Percentiles rank a stretch among this genome's conserved stretches.
Evolutionary conservation across 2,329 filamentous ascomycete species (phyloP).

Genomic region (Ophiosphaerella korrae): DNA sequence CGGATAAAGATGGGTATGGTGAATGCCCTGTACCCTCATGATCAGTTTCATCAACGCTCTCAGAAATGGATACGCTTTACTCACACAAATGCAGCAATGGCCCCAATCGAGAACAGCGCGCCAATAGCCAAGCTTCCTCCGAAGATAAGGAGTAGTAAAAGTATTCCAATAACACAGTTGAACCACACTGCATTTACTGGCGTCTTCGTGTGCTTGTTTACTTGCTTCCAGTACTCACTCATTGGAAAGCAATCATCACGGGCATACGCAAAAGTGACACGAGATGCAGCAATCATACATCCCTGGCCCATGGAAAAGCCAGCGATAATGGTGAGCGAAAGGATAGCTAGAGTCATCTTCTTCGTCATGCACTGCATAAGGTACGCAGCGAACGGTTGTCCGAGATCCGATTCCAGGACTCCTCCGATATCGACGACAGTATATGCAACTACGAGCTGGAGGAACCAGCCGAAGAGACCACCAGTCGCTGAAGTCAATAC

Average conservation of each 20-base stretch:
- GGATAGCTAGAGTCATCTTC: slow-evolving; percentile 65
- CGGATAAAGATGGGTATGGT: slow-evolving; percentile 64
- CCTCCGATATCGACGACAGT: slow-evolving; percentile 68
- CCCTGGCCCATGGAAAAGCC: slow-evolving; percentile 75
- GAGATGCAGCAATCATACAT: slow-evolving; percentile 70
- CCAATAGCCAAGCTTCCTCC: slow-evolving; percentile 66
- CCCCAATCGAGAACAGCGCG: slow-evolving; percentile 72
- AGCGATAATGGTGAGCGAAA: slow-evolving; percentile 69
- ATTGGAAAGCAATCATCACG: slow-evolving; percentile 72
- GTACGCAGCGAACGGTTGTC: slow-evolving; percentile 74
- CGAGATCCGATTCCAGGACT: slow-evolving; percentile 65
- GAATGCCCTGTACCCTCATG: slow-evolving; percentile 47
- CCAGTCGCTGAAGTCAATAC: slow-evolving; percentile 71
- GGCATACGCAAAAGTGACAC: slow-evolving; percentile 75
- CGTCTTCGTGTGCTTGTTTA: slow-evolving; percentile 66
- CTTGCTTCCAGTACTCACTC: slow-evolving; percentile 62
- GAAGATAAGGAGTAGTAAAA: slow-evolving; percentile 68
- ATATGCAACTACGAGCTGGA: slow-evolving; percentile 76
- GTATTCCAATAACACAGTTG: slow-evolving; percentile 64
- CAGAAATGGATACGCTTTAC: slow-evolving; percentile 8
- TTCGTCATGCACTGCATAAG: slow-evolving; percentile 68
- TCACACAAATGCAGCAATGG: slow-evolving; percentile 67
- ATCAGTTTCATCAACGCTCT: neutral
- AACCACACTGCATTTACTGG: slow-evolving; percentile 75
- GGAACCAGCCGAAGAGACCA: slow-evolving; percentile 71